These are phyloP conservation scores for Mariannaea sp. DNA, from an alignment of 2,329 filamentous ascomycete species.

Conservation along the genomic window DNA sequence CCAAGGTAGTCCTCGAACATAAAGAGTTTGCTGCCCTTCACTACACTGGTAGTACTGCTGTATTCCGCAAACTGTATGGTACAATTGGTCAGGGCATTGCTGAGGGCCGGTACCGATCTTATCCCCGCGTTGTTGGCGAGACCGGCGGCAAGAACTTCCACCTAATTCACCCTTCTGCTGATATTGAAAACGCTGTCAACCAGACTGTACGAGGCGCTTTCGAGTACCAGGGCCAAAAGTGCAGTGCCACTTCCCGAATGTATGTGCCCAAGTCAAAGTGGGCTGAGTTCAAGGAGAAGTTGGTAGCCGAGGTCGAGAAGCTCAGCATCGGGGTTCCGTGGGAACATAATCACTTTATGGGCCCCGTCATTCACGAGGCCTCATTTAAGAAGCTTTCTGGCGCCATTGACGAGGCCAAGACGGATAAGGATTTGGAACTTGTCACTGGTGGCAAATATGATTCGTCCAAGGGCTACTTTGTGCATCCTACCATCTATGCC, in stretches of 20 bases:
- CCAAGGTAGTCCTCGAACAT: slow-evolving; percentile 75
- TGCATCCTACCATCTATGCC: slow-evolving; percentile 81
- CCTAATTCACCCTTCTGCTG: slow-evolving; percentile 76
- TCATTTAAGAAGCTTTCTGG: slow-evolving; percentile 80
- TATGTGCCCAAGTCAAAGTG: slow-evolving; percentile 80
- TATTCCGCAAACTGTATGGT: slow-evolving; percentile 88
- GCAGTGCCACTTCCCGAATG: slow-evolving; percentile 79
- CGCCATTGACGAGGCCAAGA: slow-evolving; percentile 80
- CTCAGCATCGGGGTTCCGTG: slow-evolving; percentile 72
- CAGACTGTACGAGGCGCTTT: slow-evolving; percentile 88
- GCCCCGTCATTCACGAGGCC: slow-evolving; percentile 81
- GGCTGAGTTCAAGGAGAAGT: slow-evolving; percentile 69
- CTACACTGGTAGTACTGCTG: slow-evolving; percentile 90
- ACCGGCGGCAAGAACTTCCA: slow-evolving; percentile 96
- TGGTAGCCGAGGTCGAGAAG: slow-evolving; percentile 70
- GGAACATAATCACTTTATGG: slow-evolving; percentile 79
- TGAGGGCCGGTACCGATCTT: slow-evolving; percentile 80
- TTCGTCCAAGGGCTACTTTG: slow-evolving; percentile 77
- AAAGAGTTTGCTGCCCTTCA: slow-evolving; percentile 87
- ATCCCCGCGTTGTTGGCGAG: slow-evolving; percentile 88
- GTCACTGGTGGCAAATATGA: slow-evolving; percentile 79
- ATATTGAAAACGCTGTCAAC: slow-evolving; percentile 76
- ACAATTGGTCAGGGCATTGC: slow-evolving; percentile 82
- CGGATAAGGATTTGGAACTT: slow-evolving; percentile 72
- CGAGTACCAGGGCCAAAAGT: slow-evolving; percentile 92